Base-by-base conservation (phyloP, 108 stramenopile species). In the Cyclotella cryptica region DNA sequence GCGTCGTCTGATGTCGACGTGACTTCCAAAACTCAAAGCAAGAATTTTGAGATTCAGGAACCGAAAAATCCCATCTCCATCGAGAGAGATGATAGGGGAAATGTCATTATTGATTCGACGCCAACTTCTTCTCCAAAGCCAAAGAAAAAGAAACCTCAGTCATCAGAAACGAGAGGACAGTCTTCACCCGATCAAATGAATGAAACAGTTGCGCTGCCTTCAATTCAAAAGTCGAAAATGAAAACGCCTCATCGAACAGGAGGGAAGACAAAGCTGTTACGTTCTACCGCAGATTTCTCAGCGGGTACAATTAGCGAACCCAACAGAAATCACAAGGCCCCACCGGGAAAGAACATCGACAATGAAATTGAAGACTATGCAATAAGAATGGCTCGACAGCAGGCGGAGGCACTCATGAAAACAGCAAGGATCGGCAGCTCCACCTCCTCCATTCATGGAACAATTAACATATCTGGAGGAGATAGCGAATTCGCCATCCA, bases 401-500 rank as follows among this genome's bases (percentile, higher is more conserved):
- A 72, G 61, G 74, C 70, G 41, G 53, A 84, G 58, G 71, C 76
- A 52, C 61, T 84, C n/a, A 84, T 82, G 81, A 76, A 45, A 24
- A 75, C 75, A 22, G 75, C 63, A 12, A 65, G 45, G 52, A 41
- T 60, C 28, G 81, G 81, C 2, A 66, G 13, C 3, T 59, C 42
- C 13, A 72, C 70, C 21, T 76, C 81, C 26, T 66, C 66, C n/a
- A 45, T 29, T 6, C 27, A 74, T 17, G 72, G 79, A 22, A 74
- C 79, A 24, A 40, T 63, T 35, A 67, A 69, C 62, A 72, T 79
- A 27, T 64, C 83, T 13, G 69, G 80, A 7, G 69, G 78, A 55
- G 78, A 68, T 15, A 73, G 72, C 21, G 88, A 90, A 42, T 91
- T 86, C 72, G 92, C 90, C n/a, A 88, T 93, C 44, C 65, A 74